Base-by-base conservation (phyloP, 768 basidiomycete species). In the Paxillus ammoniavirescens region DNA sequence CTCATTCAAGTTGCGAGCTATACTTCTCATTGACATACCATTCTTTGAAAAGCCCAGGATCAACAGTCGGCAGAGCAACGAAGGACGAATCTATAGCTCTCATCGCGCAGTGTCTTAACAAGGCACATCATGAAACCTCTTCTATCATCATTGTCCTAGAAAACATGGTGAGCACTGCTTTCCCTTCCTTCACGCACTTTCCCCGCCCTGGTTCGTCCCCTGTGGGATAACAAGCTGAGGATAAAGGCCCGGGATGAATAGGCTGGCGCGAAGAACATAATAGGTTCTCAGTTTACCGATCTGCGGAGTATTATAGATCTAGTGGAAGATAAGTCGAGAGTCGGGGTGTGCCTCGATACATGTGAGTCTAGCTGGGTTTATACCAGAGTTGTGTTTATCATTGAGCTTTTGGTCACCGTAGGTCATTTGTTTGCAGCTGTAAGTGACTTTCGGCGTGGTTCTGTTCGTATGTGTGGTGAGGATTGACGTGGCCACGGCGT, bases 331-430 rank as follows among this genome's bases (percentile, higher is more conserved):
- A 93, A 93, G 68, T 71, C 72, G 0, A 70, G 92, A 43, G 82
- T 94, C 2, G 88, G 90, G 0, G 86, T 93, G 5, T 94, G 92
- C 67, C 72, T 95, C 40, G 91, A 95, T 69, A 93, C 93, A 0
- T 94, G 92, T 86, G 60, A 30, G 65, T 47, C 3, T 30, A 23
- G 3, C 42, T 26, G 26, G 42, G n/a, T 15, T 23, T 43, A 5
- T 48, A 6, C 58, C 42, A 33, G 7, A 8, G 8, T 31, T 10
- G 4, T 13, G 14, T 9, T 23, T 14, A 12, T 21, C n/a, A 30
- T 33, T 33, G 35, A 35, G 13, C 35, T 35, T 35, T 35, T 12
- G 35, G 12, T 5, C 13, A 5, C 10, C 13, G 5, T 33, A 90
- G 87, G 87, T 65, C 91, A 92, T 70, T 73, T 86, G 61, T 90